These are phyloP conservation scores for Candida tetrigidarum DNA, from an alignment of 1,139 yeast genomes.

Conservation along the genomic window DNA sequence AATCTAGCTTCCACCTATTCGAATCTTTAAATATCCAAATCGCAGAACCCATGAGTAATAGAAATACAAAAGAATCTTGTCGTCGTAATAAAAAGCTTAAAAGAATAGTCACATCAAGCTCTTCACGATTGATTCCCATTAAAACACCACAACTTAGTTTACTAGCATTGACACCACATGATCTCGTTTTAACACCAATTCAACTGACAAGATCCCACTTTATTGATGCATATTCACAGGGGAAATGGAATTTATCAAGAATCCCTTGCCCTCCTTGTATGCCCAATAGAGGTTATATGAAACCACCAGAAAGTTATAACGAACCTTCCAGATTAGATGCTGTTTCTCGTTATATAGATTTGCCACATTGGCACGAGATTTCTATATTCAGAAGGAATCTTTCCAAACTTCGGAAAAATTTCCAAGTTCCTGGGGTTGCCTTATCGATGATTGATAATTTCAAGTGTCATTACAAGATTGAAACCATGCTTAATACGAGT, in stretches of 20 bases:
- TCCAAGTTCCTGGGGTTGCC: constrained; percentile 55
- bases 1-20: not conserved
- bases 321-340: constrained; percentile 46
- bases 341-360: constrained; percentile 43
- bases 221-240: constrained; percentile 61
- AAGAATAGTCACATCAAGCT: not conserved
- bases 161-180: constrained; percentile 15
- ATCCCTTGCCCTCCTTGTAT: constrained; percentile 61
- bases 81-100: constrained; percentile 4
- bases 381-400: constrained; percentile 43
- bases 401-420: constrained; percentile 35
- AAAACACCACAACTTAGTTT: constrained; percentile 7
- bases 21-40: no score
- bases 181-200: constrained; percentile 30
- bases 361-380: constrained; percentile 56
- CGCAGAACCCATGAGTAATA: constrained; percentile 5
- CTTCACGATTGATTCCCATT: not conserved
- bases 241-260: constrained; percentile 59
- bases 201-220: constrained; percentile 61
- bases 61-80: not conserved
- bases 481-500: constrained; percentile 47
- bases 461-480: constrained; percentile 53
- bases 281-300: constrained; percentile 50
- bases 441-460: constrained; percentile 58
- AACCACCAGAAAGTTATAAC: constrained; percentile 60